Evolutionary conservation across 2,329 filamentous ascomycete genomes (phyloP), one percentile per base, ranked within the genome.

Genomic region (Lachnellula arida): DNA sequence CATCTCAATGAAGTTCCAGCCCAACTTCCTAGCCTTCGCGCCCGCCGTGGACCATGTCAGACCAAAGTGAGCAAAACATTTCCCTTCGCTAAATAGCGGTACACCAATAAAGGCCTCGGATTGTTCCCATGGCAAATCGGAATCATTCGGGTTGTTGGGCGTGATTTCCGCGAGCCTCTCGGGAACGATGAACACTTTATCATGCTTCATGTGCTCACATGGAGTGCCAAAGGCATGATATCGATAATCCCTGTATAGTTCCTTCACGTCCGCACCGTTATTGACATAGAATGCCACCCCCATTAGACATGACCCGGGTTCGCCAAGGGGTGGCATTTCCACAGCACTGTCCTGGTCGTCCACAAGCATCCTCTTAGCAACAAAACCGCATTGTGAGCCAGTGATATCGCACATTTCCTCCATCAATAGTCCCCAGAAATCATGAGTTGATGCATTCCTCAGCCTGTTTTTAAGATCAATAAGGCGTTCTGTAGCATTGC

Each of bases 41-140:
- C 83, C 85, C 58, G 86, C 78, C 44, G 74, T 72, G 5, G 84
- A 84, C 86, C 86, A 89, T 76, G 89, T 84, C 67, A 86, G 75
- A n/a, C 86, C 86, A 65, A 89, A 84, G 69, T 88, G 83, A 22
- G 82, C 85, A 63, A 87, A 81, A 66, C 82, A 87, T 67, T 85
- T 87, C 34, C 80, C 82, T 43, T 82, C 78, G 4, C 79, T 78
- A 61, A 85, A 87, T 2, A 89, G 72, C 0, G 86, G 86, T 14
- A 88, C 74, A 7, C 82, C 84, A 37, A 89, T 75, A 65, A 87
- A 89, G 2, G 84, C 83, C 63, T 88, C 86, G 34, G 80, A 81
- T 2, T 80, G 75, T 28, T 85, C 80, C 61, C 68, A 68, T 0
- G 84, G 80, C 12, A 87, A 70, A 49, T 75, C 63, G 14, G 19